phyloP scores from a whole-genome alignment of 2,329 filamentous ascomycete species.

The Colletotrichum horii region DNA sequence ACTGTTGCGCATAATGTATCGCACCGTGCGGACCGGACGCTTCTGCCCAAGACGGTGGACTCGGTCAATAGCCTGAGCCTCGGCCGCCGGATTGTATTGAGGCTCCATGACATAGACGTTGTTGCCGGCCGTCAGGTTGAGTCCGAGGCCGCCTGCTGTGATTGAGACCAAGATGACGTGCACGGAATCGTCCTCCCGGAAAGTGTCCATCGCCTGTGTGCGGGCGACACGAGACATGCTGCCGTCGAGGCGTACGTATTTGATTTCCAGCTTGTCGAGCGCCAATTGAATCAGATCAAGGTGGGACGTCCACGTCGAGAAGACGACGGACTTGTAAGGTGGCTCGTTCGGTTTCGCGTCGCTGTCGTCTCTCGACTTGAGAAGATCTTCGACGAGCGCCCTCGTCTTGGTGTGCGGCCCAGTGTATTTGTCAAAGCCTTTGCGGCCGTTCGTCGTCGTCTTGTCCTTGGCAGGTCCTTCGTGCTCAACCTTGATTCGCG shows the following conservation, averaged over 20 bases:
- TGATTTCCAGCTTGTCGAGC: conserved; percentile 69
- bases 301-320: conserved; percentile 95
- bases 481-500: conserved; percentile 62
- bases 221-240: conserved; percentile 81
- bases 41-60: conserved; percentile 92
- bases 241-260: conserved; percentile 84
- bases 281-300: conserved; percentile 91
- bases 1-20: conserved; percentile 88
- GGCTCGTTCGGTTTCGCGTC: conserved; percentile 65
- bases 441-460: conserved; percentile 25
- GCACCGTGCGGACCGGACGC: conserved; percentile 82
- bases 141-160: conserved; percentile 86
- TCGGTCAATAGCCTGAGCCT: conserved; percentile 92
- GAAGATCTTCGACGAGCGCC: conserved; percentile 78
- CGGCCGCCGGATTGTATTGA: conserved; percentile 94
- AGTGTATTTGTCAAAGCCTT: conserved; percentile 68
- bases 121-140: conserved; percentile 87
- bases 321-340: conserved; percentile 91
- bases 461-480: conserved; percentile 49
- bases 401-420: conserved; percentile 93
- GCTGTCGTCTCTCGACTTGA: conserved; percentile 68
- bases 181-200: conserved; percentile 74
- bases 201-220: conserved; percentile 75
- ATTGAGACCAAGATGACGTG: conserved; percentile 91
- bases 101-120: conserved; percentile 98